Evolutionary conservation across 179 eudicot species (phyloP).

Genomic region (Silene noctiflora): DNA sequence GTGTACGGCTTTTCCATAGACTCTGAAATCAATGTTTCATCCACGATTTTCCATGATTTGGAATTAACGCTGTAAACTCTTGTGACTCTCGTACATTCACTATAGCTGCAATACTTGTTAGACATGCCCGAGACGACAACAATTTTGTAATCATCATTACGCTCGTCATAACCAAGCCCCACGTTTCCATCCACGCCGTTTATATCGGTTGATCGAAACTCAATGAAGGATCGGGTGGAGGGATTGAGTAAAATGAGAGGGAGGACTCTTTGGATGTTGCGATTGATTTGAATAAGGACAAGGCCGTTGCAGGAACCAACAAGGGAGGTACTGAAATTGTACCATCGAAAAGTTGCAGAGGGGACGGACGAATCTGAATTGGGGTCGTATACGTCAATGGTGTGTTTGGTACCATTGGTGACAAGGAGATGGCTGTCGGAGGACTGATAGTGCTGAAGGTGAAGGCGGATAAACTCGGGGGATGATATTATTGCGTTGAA

Average conservation of each 20-base stretch:
- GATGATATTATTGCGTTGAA: slow-evolving; percentile 7
- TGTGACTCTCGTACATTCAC: background rate
- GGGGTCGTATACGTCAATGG: background rate
- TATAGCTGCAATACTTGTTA: no score
- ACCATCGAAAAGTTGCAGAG: background rate
- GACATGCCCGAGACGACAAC: background rate
- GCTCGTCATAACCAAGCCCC: slow-evolving; percentile 21
- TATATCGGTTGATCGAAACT: no score
- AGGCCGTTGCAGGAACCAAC: slow-evolving; percentile 19
- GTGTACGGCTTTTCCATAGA: background rate
- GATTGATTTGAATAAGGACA: background rate
- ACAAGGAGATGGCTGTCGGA: background rate
- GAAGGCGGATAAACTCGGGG: slow-evolving; percentile 17
- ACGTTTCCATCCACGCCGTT: background rate
- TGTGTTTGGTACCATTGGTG: background rate
- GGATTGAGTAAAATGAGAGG: slow-evolving; percentile 8
- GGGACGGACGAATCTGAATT: background rate
- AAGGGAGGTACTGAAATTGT: background rate
- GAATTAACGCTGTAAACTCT: slow-evolving; percentile 14
- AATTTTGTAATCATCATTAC: slow-evolving; percentile 16
- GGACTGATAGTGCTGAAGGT: background rate
- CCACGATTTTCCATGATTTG: slow-evolving; percentile 3
- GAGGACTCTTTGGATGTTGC: background rate
- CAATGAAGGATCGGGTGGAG: background rate
- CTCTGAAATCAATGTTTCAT: background rate